These are phyloP conservation scores for Zymoseptoria tritici DNA, from an alignment of 2,329 filamentous ascomycete species.

Conservation along the genomic window DNA sequence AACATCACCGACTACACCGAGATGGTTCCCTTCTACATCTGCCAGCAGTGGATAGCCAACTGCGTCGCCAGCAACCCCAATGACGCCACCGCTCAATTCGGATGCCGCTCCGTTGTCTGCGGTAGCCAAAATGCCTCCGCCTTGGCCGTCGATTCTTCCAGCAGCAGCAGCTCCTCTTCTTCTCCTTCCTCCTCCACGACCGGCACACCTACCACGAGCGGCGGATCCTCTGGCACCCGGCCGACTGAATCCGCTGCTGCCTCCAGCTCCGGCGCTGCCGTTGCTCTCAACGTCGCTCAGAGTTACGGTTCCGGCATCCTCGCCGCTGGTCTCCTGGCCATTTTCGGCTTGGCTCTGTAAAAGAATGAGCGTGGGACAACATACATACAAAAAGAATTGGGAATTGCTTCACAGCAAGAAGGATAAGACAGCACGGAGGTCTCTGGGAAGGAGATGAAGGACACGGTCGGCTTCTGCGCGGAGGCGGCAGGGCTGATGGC, in stretches of 20 bases:
- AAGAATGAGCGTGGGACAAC: background rate
- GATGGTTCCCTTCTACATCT: constrained; percentile 55
- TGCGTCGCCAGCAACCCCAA: constrained; percentile 36
- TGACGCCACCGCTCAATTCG: constrained; percentile 31
- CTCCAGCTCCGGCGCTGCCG: constrained; percentile 37
- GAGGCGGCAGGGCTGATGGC: background rate
- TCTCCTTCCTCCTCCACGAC: constrained; percentile 22
- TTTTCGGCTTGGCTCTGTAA: constrained; percentile 53
- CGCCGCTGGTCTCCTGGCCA: constrained; percentile 46
- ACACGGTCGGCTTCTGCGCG: background rate
- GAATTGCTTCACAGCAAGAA: background rate
- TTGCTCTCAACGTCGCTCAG: constrained; percentile 37
- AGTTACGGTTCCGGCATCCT: constrained; percentile 44
- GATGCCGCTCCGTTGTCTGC: constrained; percentile 47
- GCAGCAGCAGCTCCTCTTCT: constrained; percentile 25
- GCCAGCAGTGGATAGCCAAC: constrained; percentile 43
- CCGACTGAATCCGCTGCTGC: constrained; percentile 18
- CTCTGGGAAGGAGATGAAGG: background rate
- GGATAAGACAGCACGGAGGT: background rate
- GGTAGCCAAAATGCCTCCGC: constrained; percentile 44
- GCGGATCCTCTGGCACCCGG: constrained; percentile 19
- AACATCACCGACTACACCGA: constrained; percentile 50
- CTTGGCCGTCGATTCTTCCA: constrained; percentile 19
- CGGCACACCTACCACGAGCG: constrained; percentile 26
- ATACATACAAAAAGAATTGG: background rate